Conservation (phyloP, 2,329 filamentous ascomycete species). For the Fusarium luffae region DNA sequence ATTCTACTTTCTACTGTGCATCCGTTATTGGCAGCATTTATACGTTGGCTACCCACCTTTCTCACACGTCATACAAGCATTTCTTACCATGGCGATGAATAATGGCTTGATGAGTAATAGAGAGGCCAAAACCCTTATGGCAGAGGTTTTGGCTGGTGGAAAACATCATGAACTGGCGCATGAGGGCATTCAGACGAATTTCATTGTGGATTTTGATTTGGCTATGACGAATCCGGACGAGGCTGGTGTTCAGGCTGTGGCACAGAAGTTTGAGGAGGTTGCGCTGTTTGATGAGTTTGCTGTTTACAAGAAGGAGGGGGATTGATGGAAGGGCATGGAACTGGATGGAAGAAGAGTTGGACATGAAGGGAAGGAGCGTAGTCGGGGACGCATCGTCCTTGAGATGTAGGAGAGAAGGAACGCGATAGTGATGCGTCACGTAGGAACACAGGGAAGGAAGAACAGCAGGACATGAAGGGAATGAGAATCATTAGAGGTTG, state of each 20-base stretch:
- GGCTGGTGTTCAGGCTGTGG: constrained; percentile 1
- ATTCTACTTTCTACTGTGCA: not conserved
- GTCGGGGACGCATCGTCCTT: no score
- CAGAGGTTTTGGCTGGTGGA: not conserved
- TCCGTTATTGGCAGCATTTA: constrained; percentile 6
- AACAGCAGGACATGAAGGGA: rapidly evolving
- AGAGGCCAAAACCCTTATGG: not conserved
- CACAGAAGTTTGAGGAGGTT: constrained; percentile 12
- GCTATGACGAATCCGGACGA: not conserved
- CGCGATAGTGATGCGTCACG: no score
- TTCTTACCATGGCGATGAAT: constrained; percentile 4
- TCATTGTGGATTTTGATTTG: constrained; percentile 12
- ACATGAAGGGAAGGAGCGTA: no score
- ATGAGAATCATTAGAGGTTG: not conserved
- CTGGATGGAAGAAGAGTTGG: not conserved
- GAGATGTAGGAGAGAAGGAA: no score
- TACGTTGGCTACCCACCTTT: not conserved
- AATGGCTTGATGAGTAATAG: not conserved
- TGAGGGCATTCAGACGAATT: not conserved
- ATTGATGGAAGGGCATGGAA: not conserved
- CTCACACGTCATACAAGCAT: not conserved
- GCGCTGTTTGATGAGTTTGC: constrained; percentile 18
- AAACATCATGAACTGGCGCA: not conserved
- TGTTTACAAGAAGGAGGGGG: constrained; percentile 10
- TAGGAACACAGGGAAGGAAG: not conserved